phyloP scores from a whole-genome alignment of 345 rosid genomes.

The Lepidium didymum region DNA sequence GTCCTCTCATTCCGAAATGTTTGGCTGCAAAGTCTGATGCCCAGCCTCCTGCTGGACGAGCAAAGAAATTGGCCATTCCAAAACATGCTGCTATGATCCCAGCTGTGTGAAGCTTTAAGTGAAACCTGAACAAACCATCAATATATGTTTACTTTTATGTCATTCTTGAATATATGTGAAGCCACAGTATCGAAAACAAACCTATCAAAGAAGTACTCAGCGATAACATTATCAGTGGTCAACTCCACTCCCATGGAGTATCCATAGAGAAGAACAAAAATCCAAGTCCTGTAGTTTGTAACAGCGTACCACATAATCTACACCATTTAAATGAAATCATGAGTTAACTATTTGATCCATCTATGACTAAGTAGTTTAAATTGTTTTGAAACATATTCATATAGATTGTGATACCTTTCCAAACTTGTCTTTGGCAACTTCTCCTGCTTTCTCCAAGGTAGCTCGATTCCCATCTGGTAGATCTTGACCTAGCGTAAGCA shows the following conservation, averaged over 20 bases:
- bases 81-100: constrained; percentile 50
- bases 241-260: constrained; percentile 62
- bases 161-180: not conserved
- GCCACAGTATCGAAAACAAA: not conserved
- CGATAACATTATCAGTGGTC: constrained; percentile 59
- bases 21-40: constrained; percentile 38
- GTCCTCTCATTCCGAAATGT: constrained; percentile 46
- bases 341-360: not conserved
- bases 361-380: not conserved
- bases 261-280: constrained; percentile 56
- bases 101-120: constrained; percentile 44
- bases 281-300: constrained; percentile 61
- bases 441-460: no score
- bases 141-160: not conserved
- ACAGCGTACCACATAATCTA: constrained; percentile 50
- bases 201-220: constrained; percentile 69
- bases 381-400: not conserved
- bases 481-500: no score
- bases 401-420: constrained; percentile 37
- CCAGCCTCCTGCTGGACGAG: constrained; percentile 48
- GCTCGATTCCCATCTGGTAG: no score
- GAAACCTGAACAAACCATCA: constrained; percentile 12
- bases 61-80: constrained; percentile 51
- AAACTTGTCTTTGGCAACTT: constrained; percentile 61
- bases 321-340: not conserved